Base-by-base conservation (phyloP, 257 asterid species). In the Eustoma russellianum region DNA sequence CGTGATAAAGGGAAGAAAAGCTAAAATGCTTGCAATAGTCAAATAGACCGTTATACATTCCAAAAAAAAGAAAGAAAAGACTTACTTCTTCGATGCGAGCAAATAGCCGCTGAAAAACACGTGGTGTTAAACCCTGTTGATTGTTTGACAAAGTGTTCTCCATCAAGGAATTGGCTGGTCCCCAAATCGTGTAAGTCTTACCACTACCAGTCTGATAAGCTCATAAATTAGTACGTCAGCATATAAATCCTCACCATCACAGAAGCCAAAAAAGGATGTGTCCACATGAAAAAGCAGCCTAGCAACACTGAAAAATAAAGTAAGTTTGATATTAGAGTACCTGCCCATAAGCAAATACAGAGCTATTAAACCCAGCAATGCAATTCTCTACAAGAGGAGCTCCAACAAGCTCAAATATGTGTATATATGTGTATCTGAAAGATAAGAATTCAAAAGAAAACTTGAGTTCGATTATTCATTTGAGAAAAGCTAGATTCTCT, bases 301-400 rank as follows among this genome's bases (percentile, higher is more conserved):
- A 38, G 12, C 11, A n/a, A n/a, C 43, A 38, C 43, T 2, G 9
- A 7, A 1, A 38, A 38, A 38, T 8, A 34, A 53, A 53, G 53
- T 41, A 9, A 41, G 16, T 43, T 46, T 50, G 63, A 17, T 38
- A 11, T 10, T 7, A 46, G 53, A 58, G 38, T 66, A 92, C 99
- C 95, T 92, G 99, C 46, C 99, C 99, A 33, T 85, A 88, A 9
- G 99, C 99, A 80, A 92, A 92, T 60, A 85, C 99, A 0, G 99
- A 92, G 76, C 97, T 88, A 69, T 88, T 92, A 57, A 92, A 92
- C n/a, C 99, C 99, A 61, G 94, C 83, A 11, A 92, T 88, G 66
- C 99, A 92, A 71, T 88, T 88, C 71, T 92, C 99, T 43, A 92
- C 80, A 18, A 92, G 81, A 10, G 99, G 99, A 66, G 88, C 97